phyloP scores from a whole-genome alignment of 140 eudicot genomes.

The Artemisia princeps region DNA sequence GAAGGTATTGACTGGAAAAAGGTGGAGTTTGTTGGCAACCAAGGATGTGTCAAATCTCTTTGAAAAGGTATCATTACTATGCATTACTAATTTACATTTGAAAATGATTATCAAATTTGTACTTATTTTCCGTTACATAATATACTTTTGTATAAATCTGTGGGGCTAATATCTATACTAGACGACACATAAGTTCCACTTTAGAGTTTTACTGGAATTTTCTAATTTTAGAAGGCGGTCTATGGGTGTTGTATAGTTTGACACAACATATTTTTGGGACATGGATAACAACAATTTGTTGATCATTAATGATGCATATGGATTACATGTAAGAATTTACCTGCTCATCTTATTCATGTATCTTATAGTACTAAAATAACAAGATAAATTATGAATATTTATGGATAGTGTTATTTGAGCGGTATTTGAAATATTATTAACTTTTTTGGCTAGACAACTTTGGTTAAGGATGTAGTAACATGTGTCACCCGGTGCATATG shows the following conservation, averaged over 20 bases:
- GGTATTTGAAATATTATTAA: background rate
- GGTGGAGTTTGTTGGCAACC: conserved; percentile 74
- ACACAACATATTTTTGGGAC: no score
- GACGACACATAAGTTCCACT: conserved; percentile 55
- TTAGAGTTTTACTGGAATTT: conserved; percentile 42
- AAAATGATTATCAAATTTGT: background rate
- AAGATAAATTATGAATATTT: no score
- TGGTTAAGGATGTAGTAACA: conserved; percentile 68
- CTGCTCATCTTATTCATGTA: no score
- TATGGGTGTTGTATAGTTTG: no score
- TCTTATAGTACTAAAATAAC: no score
- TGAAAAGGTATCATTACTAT: conserved; percentile 54
- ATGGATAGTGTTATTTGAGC: no score
- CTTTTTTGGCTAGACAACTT: conserved; percentile 43
- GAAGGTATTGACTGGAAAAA: conserved; percentile 93
- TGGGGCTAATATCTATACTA: conserved; percentile 67
- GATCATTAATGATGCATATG: no score
- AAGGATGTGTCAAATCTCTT: conserved; percentile 79
- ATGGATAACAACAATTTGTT: no score
- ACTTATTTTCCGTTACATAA: background rate
- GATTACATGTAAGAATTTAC: no score
- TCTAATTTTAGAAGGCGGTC: no score
- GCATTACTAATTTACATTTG: background rate
- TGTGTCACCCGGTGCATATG: conserved; percentile 79
- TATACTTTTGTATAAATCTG: conserved; percentile 43